Evolutionary conservation across 2,329 filamentous ascomycete genomes (phyloP).

Genomic region (Sporothrix brasiliensis): DNA sequence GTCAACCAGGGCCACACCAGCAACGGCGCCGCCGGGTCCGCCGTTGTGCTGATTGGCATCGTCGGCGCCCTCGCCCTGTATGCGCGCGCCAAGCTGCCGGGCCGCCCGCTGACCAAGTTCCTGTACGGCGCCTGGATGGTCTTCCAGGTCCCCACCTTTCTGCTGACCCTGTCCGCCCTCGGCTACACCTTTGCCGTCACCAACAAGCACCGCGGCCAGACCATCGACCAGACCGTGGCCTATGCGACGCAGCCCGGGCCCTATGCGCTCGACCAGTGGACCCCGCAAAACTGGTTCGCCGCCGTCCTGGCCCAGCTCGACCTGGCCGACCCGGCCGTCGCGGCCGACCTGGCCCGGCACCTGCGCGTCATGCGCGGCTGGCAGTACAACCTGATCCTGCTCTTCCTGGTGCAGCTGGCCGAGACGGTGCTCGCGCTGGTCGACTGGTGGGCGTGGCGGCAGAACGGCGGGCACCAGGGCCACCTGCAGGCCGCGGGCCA

Average conservation of each 20-base stretch:
- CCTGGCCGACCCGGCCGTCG: constrained; percentile 37
- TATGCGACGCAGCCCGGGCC: constrained; percentile 34
- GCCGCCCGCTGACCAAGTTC: not conserved
- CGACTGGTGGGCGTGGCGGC: constrained; percentile 20
- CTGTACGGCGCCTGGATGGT: constrained; percentile 45
- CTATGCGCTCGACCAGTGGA: constrained; percentile 45
- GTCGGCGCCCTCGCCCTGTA: constrained; percentile 42
- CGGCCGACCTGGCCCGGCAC: constrained; percentile 39
- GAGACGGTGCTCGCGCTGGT: constrained; percentile 33
- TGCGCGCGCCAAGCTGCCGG: constrained; percentile 21
- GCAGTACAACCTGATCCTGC: constrained; percentile 46
- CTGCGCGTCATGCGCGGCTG: constrained; percentile 43
- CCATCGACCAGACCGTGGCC: constrained; percentile 41
- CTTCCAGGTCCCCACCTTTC: constrained; percentile 42
- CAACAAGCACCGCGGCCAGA: constrained; percentile 40
- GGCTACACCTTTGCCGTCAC: constrained; percentile 46
- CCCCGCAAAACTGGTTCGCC: constrained; percentile 47
- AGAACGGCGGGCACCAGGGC: not conserved
- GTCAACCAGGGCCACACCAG: constrained; percentile 49
- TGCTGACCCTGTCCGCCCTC: constrained; percentile 45
- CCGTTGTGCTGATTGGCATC: constrained; percentile 44
- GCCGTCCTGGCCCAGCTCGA: constrained; percentile 42
- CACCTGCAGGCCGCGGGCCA: not conserved
- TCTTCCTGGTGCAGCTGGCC: constrained; percentile 38
- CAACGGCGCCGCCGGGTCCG: constrained; percentile 48